A percentile compares a stretch with the other conserved stretches of the same genome.
These are phyloP conservation scores for Solanum arcanum DNA, from an alignment of 257 asterid genomes.

Conservation along the genomic window DNA sequence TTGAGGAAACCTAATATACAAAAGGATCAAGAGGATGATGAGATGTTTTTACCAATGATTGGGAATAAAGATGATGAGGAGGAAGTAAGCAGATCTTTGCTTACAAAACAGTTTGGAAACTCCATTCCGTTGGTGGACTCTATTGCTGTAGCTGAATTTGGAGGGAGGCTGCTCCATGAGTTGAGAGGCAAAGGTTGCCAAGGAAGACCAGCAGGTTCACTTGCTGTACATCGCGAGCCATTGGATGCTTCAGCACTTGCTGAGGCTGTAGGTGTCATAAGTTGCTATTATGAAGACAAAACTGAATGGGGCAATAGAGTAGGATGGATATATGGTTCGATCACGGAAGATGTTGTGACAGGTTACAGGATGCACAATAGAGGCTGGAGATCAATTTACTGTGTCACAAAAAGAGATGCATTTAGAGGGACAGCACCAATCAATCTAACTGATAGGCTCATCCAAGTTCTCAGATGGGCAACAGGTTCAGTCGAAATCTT, in stretches of 20 bases:
- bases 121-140: slow-evolving; percentile 61
- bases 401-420: slow-evolving; percentile 75
- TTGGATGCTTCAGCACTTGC: slow-evolving; percentile 72
- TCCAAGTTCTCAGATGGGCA: slow-evolving; percentile 92
- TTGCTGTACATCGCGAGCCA: slow-evolving; percentile 83
- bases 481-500: slow-evolving; percentile 95
- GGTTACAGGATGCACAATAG: slow-evolving; percentile 91
- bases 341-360: slow-evolving; percentile 85
- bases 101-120: slow-evolving; percentile 63
- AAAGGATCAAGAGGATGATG: slow-evolving; percentile 33
- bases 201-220: slow-evolving; percentile 75
- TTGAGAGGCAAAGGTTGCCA: slow-evolving; percentile 63
- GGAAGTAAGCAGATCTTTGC: slow-evolving; percentile 24
- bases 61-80: slow-evolving; percentile 40
- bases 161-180: slow-evolving; percentile 71
- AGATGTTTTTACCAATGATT: slow-evolving; percentile 44
- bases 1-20: slow-evolving; percentile 26
- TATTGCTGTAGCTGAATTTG: slow-evolving; percentile 78
- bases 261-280: slow-evolving; percentile 71
- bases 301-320: slow-evolving; percentile 92
- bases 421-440: slow-evolving; percentile 98
- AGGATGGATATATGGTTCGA: slow-evolving; percentile 91
- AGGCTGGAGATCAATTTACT: slow-evolving; percentile 84
- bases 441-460: slow-evolving; percentile 69
- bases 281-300: slow-evolving; percentile 80